phyloP scores from a whole-genome alignment of 1,284 basidiomycete species.

The Apiotrichum gamsii region DNA sequence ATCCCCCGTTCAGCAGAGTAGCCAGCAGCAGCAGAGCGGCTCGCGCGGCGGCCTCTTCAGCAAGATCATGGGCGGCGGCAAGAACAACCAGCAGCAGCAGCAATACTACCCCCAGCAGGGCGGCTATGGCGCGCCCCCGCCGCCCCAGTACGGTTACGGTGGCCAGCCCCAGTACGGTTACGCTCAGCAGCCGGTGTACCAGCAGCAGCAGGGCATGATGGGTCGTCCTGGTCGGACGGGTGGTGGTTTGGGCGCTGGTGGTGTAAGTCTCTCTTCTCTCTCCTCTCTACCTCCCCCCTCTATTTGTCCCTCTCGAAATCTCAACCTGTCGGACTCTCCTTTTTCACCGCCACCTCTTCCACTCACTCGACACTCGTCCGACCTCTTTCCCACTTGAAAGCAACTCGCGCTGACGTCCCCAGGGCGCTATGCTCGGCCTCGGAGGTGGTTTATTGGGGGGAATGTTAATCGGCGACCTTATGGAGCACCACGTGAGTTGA shows the following conservation, averaged over 20 bases:
- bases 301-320: too few species aligned
- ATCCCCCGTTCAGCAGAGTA: too few species aligned
- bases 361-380: too few species aligned
- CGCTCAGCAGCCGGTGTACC: slow-evolving; percentile 5
- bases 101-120: slow-evolving; percentile 23
- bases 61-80: slow-evolving; percentile 31
- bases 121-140: slow-evolving; percentile 11
- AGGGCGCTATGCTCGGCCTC: slow-evolving; percentile 34
- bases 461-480: slow-evolving; percentile 31
- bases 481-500: too few species aligned
- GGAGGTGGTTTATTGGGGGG: slow-evolving; percentile 46
- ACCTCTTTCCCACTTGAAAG: too few species aligned
- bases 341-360: too few species aligned
- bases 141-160: background rate
- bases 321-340: too few species aligned
- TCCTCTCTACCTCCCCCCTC: too few species aligned
- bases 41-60: slow-evolving; percentile 36
- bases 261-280: slow-evolving; percentile 16
- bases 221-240: slow-evolving; percentile 13
- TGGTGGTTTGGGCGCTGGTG: slow-evolving; percentile 39
- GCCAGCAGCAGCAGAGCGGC: too few species aligned
- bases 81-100: slow-evolving; percentile 19
- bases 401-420: background rate
- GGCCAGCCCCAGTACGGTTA: slow-evolving; percentile 5
- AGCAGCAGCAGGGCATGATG: slow-evolving; percentile 17